These are phyloP conservation scores for Plenodomus lindquistii DNA, from an alignment of 2,329 filamentous ascomycete species.

Conservation along the genomic window DNA sequence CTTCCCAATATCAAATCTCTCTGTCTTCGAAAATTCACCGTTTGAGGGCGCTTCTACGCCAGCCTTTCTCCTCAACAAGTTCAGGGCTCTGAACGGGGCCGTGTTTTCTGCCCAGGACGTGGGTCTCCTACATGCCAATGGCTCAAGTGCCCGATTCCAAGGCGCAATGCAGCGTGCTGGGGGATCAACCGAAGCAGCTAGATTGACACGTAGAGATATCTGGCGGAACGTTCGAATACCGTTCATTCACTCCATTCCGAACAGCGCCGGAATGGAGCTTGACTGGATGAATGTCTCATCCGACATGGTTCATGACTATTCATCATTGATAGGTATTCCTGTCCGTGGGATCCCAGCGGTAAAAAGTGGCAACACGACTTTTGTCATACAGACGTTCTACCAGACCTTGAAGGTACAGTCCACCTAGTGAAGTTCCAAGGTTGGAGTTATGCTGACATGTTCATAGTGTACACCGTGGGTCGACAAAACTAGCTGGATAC, in stretches of 20 bases:
- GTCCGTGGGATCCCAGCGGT: background rate
- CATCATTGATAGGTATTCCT: background rate
- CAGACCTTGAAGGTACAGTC: background rate
- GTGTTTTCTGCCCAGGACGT: background rate
- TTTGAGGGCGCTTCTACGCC: background rate
- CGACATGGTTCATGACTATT: background rate
- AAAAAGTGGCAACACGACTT: background rate
- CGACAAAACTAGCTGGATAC: background rate
- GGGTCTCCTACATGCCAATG: slow-evolving; percentile 1
- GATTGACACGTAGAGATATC: background rate
- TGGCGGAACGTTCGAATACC: slow-evolving; percentile 1
- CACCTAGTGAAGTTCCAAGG: background rate
- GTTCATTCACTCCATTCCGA: background rate
- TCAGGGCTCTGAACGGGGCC: background rate
- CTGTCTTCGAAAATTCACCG: background rate
- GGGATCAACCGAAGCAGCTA: background rate
- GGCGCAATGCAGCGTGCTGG: background rate
- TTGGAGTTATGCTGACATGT: background rate
- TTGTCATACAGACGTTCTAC: background rate
- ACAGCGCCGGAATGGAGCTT: background rate
- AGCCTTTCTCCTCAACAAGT: background rate
- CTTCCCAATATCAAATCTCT: background rate
- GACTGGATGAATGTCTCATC: background rate
- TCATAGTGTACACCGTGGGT: background rate
- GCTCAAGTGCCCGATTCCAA: background rate